Evolutionary conservation across 208 protist genomes (phyloP), one percentile per base, ranked within the genome.

Genomic region (Zelonia costaricensis): DNA sequence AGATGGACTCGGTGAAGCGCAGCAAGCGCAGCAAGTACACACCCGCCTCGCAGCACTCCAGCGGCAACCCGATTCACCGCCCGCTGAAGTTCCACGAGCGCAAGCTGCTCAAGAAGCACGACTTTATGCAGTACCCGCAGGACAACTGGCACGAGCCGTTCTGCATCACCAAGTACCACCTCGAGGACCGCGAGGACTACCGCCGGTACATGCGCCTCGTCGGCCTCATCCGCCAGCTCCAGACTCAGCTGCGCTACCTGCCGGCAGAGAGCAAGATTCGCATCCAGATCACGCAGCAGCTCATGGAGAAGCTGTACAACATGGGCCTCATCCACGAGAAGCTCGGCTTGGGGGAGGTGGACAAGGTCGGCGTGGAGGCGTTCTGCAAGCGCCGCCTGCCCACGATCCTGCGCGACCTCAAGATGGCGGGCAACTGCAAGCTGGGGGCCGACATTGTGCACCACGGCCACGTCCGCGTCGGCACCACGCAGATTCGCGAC

Each of bases 141-240:
- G 92, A 95, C 61, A 94, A 95, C 76, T 94, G 87, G 86, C 92
- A 95, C 56, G 92, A 97, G 70, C 84, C 85, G 15, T 92, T 86
- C 73, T 93, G 87, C 62, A 95, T 97, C 71, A 86, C 86, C 52
- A 97, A 95, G 64, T 97, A 97, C 76, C 88, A 95, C 71, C 76
- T 97, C 27, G 82, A 93, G 54, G 85, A 97, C 62, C 86, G 92
- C 42, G 92, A 97, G 72, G 92, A 97, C 72, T 97, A 97, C 80
- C 84, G 85, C 31, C 81, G 86, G 31, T 97, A 97, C 61, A 70
- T 94, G 60, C 84, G 89, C 20, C 78, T 97, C 18, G 82, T 92
- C 20, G 92, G 92, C 3, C 76, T 95, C 20, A 91, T 95, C 31
- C 76, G 86, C 3, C 85, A 92, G 54, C 78, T 97, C n/a, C 71